These are phyloP conservation scores for Stereum hirsutum DNA, from an alignment of 1,284 basidiomycete genomes.

Conservation along the genomic window DNA sequence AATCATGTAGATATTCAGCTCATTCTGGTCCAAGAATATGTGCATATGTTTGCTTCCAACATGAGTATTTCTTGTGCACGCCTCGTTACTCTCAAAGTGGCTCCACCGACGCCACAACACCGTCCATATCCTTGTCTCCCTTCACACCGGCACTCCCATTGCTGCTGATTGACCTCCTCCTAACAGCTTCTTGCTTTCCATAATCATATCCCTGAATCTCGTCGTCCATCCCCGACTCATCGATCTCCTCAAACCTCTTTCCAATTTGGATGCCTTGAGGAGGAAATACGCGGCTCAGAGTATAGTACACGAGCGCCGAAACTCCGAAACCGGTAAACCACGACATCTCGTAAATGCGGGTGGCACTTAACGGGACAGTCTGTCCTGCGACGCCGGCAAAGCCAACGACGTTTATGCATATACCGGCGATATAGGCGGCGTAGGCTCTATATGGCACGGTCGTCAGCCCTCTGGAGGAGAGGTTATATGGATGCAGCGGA, in stretches of 20 bases:
- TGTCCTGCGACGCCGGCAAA: slow-evolving; percentile 57
- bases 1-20: too few relatives aligned
- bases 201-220: too few relatives aligned
- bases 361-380: slow-evolving; percentile 53
- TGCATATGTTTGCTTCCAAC: neutral
- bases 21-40: too few relatives aligned
- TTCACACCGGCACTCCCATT: too few relatives aligned
- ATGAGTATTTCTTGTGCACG: neutral
- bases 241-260: slow-evolving; percentile 49
- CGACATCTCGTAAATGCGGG: slow-evolving; percentile 62
- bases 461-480: neutral
- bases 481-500: too few relatives aligned
- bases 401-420: slow-evolving; percentile 76
- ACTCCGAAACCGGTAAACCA: slow-evolving; percentile 76
- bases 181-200: too few relatives aligned
- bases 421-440: slow-evolving; percentile 64
- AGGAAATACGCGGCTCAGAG: slow-evolving; percentile 50
- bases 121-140: too few relatives aligned
- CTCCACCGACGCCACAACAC: too few relatives aligned
- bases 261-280: slow-evolving; percentile 36
- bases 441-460: slow-evolving; percentile 42
- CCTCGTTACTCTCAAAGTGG: neutral
- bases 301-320: slow-evolving; percentile 55
- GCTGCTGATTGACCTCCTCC: too few relatives aligned
- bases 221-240: slow-evolving; percentile 36